phyloP scores from a whole-genome alignment of 352 stramenopile species.

The Globisporangium spinosum region DNA sequence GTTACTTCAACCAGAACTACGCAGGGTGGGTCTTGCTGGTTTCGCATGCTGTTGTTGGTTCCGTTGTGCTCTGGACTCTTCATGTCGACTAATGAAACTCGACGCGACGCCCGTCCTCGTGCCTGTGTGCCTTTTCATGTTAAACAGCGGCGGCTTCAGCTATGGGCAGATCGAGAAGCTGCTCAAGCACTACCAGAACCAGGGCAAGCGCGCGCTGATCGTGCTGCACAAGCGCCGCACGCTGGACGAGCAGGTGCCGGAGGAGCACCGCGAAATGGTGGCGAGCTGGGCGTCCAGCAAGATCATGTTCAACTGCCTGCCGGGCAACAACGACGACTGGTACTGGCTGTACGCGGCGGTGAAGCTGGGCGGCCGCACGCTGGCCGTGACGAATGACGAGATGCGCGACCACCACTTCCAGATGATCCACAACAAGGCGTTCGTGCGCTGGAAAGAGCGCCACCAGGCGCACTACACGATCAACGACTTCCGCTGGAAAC shows the following conservation, averaged over 20 bases:
- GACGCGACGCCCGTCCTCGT: background rate
- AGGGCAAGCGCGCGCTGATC: conserved; percentile 89
- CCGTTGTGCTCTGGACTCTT: background rate
- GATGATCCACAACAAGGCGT: conserved; percentile 95
- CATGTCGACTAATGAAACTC: conserved; percentile 13
- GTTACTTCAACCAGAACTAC: conserved; percentile 98
- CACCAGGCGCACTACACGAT: conserved; percentile 93
- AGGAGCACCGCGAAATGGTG: conserved; percentile 66
- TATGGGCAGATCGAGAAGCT: conserved; percentile 96
- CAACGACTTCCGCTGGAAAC: conserved; percentile 33
- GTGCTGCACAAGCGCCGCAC: conserved; percentile 96
- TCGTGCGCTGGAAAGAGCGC: conserved; percentile 96
- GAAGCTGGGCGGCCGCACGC: conserved; percentile 64
- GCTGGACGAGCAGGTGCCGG: conserved; percentile 79
- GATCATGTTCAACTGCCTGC: conserved; percentile 91
- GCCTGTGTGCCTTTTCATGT: conserved; percentile 4
- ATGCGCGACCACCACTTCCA: conserved; percentile 99
- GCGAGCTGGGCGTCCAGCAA: conserved; percentile 63
- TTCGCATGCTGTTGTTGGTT: background rate
- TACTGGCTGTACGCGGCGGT: conserved; percentile 98
- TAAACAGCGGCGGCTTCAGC: conserved; percentile 84
- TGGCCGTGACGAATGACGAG: conserved; percentile 98
- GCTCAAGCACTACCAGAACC: conserved; percentile 86
- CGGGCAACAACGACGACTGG: conserved; percentile 99
- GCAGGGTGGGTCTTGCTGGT: conserved; percentile 43